A percentile compares a stretch with the other conserved stretches of the same genome.
These are phyloP conservation scores for Aspergillus indologenus DNA, from an alignment of 495 filamentous ascomycete genomes.

Conservation along the genomic window DNA sequence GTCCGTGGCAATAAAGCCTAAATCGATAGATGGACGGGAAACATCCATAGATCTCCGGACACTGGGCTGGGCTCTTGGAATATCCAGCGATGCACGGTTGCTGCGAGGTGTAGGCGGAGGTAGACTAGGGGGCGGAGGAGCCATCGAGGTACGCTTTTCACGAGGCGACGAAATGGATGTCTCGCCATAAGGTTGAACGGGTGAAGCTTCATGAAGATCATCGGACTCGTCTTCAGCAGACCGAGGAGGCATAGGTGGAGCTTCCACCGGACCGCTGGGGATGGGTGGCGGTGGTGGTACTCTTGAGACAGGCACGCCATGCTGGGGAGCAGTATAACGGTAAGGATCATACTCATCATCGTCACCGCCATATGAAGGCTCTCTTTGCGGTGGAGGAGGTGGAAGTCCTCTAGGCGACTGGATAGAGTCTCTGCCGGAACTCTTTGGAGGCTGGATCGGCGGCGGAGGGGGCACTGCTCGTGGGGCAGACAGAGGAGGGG, in stretches of 20 bases:
- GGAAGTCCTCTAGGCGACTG: constrained; percentile 71
- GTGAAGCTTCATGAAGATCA: constrained; percentile 52
- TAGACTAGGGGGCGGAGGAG: constrained; percentile 30
- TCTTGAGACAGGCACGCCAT: constrained; percentile 33
- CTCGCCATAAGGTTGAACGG: constrained; percentile 46
- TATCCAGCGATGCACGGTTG: constrained; percentile 67
- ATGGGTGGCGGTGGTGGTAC: constrained; percentile 31
- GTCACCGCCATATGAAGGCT: constrained; percentile 44
- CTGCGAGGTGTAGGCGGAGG: constrained; percentile 43
- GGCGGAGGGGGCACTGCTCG: constrained; percentile 55
- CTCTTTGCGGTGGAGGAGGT: constrained; percentile 48
- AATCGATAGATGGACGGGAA: constrained; percentile 62
- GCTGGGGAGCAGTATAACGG: constrained; percentile 56
- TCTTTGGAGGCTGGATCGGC: constrained; percentile 47
- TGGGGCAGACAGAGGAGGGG: constrained; percentile 52
- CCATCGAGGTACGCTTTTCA: constrained; percentile 29
- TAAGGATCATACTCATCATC: constrained; percentile 76
- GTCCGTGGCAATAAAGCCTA: constrained; percentile 80
- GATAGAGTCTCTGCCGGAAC: constrained; percentile 49
- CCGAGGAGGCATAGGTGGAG: constrained; percentile 26
- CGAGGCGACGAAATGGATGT: constrained; percentile 41
- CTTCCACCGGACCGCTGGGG: constrained; percentile 17
- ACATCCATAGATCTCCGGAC: constrained; percentile 73
- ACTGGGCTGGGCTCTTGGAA: constrained; percentile 47
- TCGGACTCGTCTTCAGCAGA: constrained; percentile 40